Base-by-base conservation (phyloP, 1,284 basidiomycete genomes). In the Ganoderma leucocontextum region DNA sequence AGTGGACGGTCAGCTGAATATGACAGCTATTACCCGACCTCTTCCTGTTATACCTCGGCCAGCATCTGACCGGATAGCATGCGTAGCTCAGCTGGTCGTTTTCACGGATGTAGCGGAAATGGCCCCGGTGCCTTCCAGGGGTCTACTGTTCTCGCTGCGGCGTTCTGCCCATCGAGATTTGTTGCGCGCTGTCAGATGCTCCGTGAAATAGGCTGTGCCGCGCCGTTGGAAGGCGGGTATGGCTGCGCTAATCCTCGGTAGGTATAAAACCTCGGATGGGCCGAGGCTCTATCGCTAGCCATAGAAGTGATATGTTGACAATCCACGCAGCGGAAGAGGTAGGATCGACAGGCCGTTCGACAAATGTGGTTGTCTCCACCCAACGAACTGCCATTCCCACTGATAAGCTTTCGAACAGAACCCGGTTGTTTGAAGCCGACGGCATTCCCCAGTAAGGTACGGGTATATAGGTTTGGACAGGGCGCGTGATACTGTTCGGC, bases 321-420 rank as follows among this genome's bases (percentile, higher is more conserved):
- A 55, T 55, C 52, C 52, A 29, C 7, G 4, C 13, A 15, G 29
- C 17, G 13, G 6, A 29, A 33, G 33, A 55, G 52, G 52, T 25
- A 55, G 25, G 52, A 55, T 55, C 52, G 52, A 55, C 52, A 55
- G 52, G 52, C 33, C 52, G 29, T 13, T 55, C 29, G 13, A 33
- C 52, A 6, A 55, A 55, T 25, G 25, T 55, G 52, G 52, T 17
- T 55, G 52, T 55, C 29, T 55, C 52, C 52, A 55, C 52, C 52
- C 52, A 9, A 55, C 52, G 15, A 55, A 55, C 52, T 55, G 52
- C 33, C 52, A 55, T 9, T 8, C 15, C 7, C 52, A 8, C 52
- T 55, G 33, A 33, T 55, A 55, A 55, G 12, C 52, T 55, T 55
- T 55, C 33, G 52, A 35, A 33, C 52, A 55, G 52, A 17, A 35